Percentiles rank a stretch among this genome's conserved stretches.
Conservation (phyloP, 2,329 filamentous ascomycete genomes). For the Penicillium sp. region DNA sequence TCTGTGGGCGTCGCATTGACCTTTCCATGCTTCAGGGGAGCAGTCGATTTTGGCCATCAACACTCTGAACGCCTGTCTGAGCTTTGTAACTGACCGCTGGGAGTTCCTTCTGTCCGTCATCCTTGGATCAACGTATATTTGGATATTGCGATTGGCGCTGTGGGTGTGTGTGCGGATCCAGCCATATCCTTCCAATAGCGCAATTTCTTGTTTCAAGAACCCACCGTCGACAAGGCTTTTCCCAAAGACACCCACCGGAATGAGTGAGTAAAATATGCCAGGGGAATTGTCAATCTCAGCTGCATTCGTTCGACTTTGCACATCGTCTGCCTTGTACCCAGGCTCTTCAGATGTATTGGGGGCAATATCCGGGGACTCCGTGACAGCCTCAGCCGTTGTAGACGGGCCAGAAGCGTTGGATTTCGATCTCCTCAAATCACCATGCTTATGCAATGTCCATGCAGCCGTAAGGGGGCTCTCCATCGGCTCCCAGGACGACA, state of each 20-base stretch:
- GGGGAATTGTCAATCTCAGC: background rate
- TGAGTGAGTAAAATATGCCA: too few relatives aligned
- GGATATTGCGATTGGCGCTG: slow-evolving; percentile 22
- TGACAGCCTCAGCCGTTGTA: background rate
- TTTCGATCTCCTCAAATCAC: background rate
- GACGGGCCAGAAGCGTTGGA: background rate
- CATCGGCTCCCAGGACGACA: background rate
- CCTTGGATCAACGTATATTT: slow-evolving; percentile 43
- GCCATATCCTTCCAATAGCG: slow-evolving; percentile 29
- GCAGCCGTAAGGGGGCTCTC: background rate
- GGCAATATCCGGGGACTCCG: background rate
- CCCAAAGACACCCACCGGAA: slow-evolving; percentile 11
- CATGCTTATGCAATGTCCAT: background rate
- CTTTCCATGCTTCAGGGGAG: slow-evolving; percentile 41
- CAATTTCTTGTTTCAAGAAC: slow-evolving; percentile 26
- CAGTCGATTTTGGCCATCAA: slow-evolving; percentile 43
- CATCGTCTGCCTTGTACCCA: background rate
- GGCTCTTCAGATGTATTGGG: background rate
- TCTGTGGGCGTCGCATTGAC: slow-evolving; percentile 17
- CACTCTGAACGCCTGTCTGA: slow-evolving; percentile 38
- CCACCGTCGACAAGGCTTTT: background rate
- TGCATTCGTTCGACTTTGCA: background rate
- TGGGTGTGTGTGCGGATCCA: slow-evolving; percentile 36
- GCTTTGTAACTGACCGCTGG: slow-evolving; percentile 32
- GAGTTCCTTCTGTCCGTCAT: slow-evolving; percentile 36